A percentile compares a stretch with the other conserved stretches of the same genome.
Conservation (phyloP, 805 yeast genomes). For the Saccharomycopsis sp. region DNA sequence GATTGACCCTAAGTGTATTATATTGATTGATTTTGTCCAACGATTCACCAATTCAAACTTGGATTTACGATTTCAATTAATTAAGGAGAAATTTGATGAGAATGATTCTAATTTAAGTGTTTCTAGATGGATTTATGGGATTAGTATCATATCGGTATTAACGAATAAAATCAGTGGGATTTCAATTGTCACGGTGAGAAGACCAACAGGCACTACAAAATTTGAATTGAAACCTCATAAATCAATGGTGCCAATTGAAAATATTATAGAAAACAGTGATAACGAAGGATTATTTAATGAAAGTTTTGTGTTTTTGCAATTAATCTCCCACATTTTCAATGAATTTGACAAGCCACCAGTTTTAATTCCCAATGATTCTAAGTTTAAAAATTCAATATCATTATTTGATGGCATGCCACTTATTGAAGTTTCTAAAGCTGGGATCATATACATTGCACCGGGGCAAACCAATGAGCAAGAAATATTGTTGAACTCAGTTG, state of each 20-base stretch:
- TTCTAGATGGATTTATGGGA: conserved; percentile 56
- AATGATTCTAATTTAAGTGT: conserved; percentile 25
- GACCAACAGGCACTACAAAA: conserved; percentile 59
- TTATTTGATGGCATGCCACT: conserved; percentile 71
- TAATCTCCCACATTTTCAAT: conserved; percentile 34
- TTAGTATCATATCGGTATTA: conserved; percentile 47
- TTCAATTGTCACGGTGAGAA: conserved; percentile 43
- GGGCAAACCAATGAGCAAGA: conserved; percentile 58
- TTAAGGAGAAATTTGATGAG: conserved; percentile 18
- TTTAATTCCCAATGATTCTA: conserved; percentile 28
- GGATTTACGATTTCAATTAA: conserved; percentile 37
- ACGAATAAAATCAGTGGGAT: conserved; percentile 47
- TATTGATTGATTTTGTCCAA: conserved; percentile 59
- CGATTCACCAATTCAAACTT: conserved; percentile 61
- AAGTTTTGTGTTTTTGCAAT: conserved; percentile 45
- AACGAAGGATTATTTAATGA: conserved; percentile 32
- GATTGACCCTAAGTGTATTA: conserved; percentile 42
- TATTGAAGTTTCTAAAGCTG: conserved; percentile 71
- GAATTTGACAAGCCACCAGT: conserved; percentile 24
- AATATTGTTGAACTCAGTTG: conserved; percentile 55
- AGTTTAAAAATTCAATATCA: conserved; percentile 43
- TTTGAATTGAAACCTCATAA: conserved; percentile 40
- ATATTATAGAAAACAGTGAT: conserved; percentile 19
- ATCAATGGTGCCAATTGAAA: conserved; percentile 28
- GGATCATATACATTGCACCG: conserved; percentile 66